Evolutionary conservation across 306 rosid genomes (phyloP), one percentile per base, ranked within the genome.

Genomic region (Trichosanthes truncata): DNA sequence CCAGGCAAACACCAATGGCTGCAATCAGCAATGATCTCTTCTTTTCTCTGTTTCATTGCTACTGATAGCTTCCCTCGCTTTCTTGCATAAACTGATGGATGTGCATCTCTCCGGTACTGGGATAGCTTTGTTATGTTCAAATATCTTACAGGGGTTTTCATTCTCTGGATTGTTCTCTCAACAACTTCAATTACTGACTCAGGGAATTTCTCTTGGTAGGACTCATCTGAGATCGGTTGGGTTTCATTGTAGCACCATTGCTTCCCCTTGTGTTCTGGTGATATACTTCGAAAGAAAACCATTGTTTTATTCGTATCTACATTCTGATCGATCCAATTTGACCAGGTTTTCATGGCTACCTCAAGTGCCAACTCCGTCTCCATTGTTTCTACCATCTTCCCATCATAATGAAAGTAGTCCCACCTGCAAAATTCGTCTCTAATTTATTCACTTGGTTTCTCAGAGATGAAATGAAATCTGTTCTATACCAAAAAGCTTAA

Each of bases 1-100:
- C 88, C 90, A 7, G 90, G 87, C 77, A 87, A 74, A 74, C 88
- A 83, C 90, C 90, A 84, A 74, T 84, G 85, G 79, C 82, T 88
- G 79, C 87, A 88, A 76, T 86, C 87, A 15, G 85, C 80, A 38
- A 36, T 38, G 17, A 46, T 33, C 33, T 73, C 65, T 0, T 83
- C 79, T 43, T 31, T 51, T 38, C 31, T 75, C 55, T 69, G 59
- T 13, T 74, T 36, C 56, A 4, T 14, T 12, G 76, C 80, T 14
- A 76, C 36, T 51, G 35, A 78, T 29, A 11, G 52, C 77, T 84
- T 85, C 45, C 82, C 59, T 18, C 72, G 68, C 78, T 31, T 82
- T 40, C 29, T 61, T 7, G 51, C 78, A 74, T 82, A 78, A 18
- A 80, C 45, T 4, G 83, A 25, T 55, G 87, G 80, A 79, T 88